These are phyloP conservation scores for Flammula alnicola DNA, from an alignment of 1,284 basidiomycete species.

Conservation along the genomic window DNA sequence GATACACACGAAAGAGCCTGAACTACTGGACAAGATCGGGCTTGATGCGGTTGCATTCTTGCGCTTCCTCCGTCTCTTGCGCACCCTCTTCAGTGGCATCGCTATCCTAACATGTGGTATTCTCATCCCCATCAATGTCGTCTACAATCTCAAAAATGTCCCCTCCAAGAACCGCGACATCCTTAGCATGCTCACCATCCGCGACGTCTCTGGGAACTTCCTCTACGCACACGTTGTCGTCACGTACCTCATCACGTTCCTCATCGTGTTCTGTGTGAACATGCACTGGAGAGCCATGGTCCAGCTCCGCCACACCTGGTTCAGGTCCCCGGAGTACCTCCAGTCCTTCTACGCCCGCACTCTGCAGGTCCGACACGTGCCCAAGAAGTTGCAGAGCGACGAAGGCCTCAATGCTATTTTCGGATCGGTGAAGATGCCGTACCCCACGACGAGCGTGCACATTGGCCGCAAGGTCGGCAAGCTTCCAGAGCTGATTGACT, in stretches of 20 bases:
- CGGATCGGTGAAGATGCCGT: conserved; percentile 74
- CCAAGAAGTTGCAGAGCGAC: conserved; percentile 77
- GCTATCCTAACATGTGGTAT: conserved; percentile 72
- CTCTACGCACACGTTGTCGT: conserved; percentile 80
- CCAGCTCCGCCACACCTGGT: conserved; percentile 68
- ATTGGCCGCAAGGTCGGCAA: conserved; percentile 78
- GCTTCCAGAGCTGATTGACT: conserved; percentile 79
- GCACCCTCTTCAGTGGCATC: conserved; percentile 76
- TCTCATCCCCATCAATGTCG: conserved; percentile 80
- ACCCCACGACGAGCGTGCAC: conserved; percentile 84
- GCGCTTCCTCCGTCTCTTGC: conserved; percentile 88
- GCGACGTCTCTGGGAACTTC: conserved; percentile 67
- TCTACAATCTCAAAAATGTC: conserved; percentile 68
- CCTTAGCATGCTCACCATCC: conserved; percentile 80
- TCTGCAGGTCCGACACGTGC: conserved; percentile 73
- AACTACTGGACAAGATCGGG: conserved; percentile 89
- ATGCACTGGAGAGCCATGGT: conserved; percentile 79
- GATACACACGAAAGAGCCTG: conserved; percentile 82
- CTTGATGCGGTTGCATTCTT: conserved; percentile 94
- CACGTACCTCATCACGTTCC: conserved; percentile 73
- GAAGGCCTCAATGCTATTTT: conserved; percentile 77
- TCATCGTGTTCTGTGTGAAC: conserved; percentile 70
- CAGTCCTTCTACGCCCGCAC: conserved; percentile 83
- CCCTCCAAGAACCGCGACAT: conserved; percentile 53
- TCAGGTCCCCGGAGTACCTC: conserved; percentile 77